Evolutionary conservation across 169 alveolate genomes (phyloP).

Genomic region (Toxoplasma gondii): DNA sequence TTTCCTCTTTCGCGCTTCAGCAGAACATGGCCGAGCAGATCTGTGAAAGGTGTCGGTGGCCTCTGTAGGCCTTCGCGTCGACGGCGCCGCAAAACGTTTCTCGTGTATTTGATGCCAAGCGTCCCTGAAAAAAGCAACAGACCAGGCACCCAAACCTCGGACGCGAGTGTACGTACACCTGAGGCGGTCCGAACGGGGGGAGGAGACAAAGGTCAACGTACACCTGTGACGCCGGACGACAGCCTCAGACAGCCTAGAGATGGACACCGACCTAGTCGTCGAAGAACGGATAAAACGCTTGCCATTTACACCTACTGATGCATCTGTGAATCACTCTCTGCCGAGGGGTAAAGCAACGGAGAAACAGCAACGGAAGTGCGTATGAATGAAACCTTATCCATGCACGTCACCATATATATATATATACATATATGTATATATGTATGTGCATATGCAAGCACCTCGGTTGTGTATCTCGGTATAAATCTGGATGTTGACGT

Average conservation of each 20-base stretch:
- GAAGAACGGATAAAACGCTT: no score
- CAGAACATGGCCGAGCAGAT: conserved; percentile 55
- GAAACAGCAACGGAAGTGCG: no score
- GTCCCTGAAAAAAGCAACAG: neutral
- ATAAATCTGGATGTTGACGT: neutral
- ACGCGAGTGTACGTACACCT: no score
- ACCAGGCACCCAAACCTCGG: neutral
- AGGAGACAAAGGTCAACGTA: no score
- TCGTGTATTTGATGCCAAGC: neutral
- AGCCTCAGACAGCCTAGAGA: no score
- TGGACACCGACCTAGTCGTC: no score
- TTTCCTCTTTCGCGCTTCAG: neutral
- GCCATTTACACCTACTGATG: no score
- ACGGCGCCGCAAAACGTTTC: neutral
- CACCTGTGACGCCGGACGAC: no score
- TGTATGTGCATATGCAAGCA: neutral
- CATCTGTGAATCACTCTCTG: no score
- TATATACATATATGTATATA: neutral
- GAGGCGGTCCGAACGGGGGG: no score
- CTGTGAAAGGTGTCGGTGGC: conserved; percentile 52
- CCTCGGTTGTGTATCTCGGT: neutral
- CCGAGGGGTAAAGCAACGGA: no score
- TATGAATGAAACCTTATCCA: no score
- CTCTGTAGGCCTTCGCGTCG: conserved; percentile 32
- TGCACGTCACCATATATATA: neutral